A percentile compares a stretch with the other conserved stretches of the same genome.
These are phyloP conservation scores for Pseudozyma hubeiensis DNA, from an alignment of 1,284 basidiomycete genomes.

Conservation along the genomic window DNA sequence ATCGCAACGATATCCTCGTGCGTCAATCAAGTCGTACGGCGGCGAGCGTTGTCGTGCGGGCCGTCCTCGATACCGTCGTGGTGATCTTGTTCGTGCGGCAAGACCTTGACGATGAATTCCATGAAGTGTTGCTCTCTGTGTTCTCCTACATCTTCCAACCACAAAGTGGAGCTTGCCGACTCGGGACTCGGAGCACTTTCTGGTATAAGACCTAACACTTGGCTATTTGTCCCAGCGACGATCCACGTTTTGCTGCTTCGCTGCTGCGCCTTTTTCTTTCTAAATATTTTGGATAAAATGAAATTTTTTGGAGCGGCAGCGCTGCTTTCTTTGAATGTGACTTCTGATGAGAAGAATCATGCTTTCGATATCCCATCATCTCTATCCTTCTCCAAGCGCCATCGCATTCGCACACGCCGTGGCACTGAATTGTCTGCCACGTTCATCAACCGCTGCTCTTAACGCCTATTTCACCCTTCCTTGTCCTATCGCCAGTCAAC, in stretches of 20 bases:
- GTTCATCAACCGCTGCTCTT: too few relatives aligned
- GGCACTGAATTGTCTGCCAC: too few relatives aligned
- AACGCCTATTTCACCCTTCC: too few relatives aligned
- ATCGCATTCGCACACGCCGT: neutral
- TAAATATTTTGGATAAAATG: neutral
- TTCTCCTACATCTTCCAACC: neutral
- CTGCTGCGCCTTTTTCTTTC: constrained; percentile 16
- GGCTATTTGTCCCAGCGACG: neutral
- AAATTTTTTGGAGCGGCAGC: constrained; percentile 20
- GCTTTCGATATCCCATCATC: constrained; percentile 3
- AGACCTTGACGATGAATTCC: too few relatives aligned
- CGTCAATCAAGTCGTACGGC: neutral
- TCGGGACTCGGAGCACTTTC: constrained; percentile 13
- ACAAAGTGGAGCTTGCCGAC: constrained; percentile 6
- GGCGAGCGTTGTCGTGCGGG: too few relatives aligned
- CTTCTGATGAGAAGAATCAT: constrained; percentile 11
- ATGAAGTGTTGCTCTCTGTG: too few relatives aligned
- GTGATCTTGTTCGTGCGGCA: neutral
- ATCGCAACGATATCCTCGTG: neutral
- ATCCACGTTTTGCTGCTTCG: constrained; percentile 4
- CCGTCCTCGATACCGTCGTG: neutral
- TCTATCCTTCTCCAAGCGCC: neutral
- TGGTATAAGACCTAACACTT: constrained; percentile 4
- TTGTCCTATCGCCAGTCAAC: too few relatives aligned
- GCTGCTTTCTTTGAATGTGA: neutral